phyloP scores from a whole-genome alignment of 805 yeast genomes.

The Teunomyces barrocoloradensis region DNA sequence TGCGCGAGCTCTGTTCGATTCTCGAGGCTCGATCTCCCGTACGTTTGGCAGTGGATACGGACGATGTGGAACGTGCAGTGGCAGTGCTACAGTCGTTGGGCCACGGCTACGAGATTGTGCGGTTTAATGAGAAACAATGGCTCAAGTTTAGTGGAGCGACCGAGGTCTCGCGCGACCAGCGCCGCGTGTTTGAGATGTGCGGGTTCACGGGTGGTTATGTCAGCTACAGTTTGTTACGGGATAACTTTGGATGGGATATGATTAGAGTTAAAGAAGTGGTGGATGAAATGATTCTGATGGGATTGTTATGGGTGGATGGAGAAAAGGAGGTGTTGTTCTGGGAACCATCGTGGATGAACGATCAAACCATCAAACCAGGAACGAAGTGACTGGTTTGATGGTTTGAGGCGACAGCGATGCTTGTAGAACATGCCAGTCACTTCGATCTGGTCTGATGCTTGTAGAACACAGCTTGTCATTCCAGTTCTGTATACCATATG shows the following conservation, averaged over 20 bases:
- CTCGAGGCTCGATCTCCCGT: conserved; percentile 29
- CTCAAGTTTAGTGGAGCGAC: conserved; percentile 33
- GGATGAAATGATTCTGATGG: conserved; percentile 77
- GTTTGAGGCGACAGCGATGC: too few relatives aligned
- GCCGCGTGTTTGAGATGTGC: conserved; percentile 69
- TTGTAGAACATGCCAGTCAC: too few relatives aligned
- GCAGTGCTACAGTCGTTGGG: conserved; percentile 57
- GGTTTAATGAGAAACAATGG: conserved; percentile 58
- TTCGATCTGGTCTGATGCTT: too few relatives aligned
- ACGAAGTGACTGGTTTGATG: too few relatives aligned
- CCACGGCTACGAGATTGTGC: conserved; percentile 63
- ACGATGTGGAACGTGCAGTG: conserved; percentile 59
- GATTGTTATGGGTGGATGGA: conserved; percentile 82
- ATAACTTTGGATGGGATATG: conserved; percentile 73
- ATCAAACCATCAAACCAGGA: too few relatives aligned
- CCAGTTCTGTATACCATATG: too few relatives aligned
- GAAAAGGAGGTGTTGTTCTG: conserved; percentile 51
- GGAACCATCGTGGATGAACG: conserved; percentile 70
- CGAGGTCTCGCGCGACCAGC: conserved; percentile 55
- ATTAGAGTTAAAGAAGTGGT: conserved; percentile 61
- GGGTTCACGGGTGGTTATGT: conserved; percentile 73
- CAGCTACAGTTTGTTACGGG: conserved; percentile 58
- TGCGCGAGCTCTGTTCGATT: conserved; percentile 40
- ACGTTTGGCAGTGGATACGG: conserved; percentile 32
- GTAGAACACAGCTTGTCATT: too few relatives aligned